These are phyloP conservation scores for Penicillium sp. DNA, from an alignment of 2,329 filamentous ascomycete genomes.

Conservation along the genomic window DNA sequence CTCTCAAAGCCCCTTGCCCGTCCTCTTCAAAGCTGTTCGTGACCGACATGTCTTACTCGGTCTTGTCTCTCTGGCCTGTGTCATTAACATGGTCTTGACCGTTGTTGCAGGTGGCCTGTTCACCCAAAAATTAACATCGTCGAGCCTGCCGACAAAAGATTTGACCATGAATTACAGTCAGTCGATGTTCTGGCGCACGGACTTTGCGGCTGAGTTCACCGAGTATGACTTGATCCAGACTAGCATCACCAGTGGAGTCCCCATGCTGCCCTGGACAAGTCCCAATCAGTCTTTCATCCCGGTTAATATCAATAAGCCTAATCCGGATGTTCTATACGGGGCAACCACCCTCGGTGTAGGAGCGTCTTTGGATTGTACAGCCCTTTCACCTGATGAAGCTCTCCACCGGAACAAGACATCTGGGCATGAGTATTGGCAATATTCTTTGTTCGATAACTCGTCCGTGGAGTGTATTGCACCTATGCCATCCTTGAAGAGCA, in stretches of 20 bases:
- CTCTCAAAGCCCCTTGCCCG: slow-evolving; percentile 29
- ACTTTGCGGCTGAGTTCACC: slow-evolving; percentile 33
- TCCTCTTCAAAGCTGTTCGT: slow-evolving; percentile 27
- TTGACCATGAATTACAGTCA: slow-evolving; percentile 30
- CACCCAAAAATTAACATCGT: slow-evolving; percentile 28
- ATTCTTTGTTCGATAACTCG: slow-evolving; percentile 21
- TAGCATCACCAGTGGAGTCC: slow-evolving; percentile 32
- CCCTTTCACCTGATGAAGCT: slow-evolving; percentile 16
- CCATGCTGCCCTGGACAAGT: slow-evolving; percentile 31
- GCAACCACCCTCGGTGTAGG: slow-evolving; percentile 30
- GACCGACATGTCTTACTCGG: slow-evolving; percentile 27
- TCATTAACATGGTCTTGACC: slow-evolving; percentile 29
- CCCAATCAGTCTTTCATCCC: slow-evolving; percentile 31
- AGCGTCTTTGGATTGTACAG: slow-evolving; percentile 22
- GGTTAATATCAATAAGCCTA: slow-evolving; percentile 17
- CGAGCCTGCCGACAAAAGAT: slow-evolving; percentile 20
- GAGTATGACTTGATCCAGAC: slow-evolving; percentile 35
- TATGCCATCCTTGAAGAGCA: slow-evolving; percentile 23
- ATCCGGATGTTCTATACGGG: slow-evolving; percentile 24
- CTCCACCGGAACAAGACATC: slow-evolving; percentile 13
- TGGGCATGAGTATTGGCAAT: slow-evolving; percentile 23
- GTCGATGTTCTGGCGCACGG: slow-evolving; percentile 25
- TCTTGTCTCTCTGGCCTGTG: slow-evolving; percentile 29
- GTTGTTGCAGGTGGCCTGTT: slow-evolving; percentile 33
- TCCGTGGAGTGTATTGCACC: slow-evolving; percentile 24